Conservation (phyloP, 2,329 filamentous ascomycete genomes). For the Colletotrichum incanum region DNA sequence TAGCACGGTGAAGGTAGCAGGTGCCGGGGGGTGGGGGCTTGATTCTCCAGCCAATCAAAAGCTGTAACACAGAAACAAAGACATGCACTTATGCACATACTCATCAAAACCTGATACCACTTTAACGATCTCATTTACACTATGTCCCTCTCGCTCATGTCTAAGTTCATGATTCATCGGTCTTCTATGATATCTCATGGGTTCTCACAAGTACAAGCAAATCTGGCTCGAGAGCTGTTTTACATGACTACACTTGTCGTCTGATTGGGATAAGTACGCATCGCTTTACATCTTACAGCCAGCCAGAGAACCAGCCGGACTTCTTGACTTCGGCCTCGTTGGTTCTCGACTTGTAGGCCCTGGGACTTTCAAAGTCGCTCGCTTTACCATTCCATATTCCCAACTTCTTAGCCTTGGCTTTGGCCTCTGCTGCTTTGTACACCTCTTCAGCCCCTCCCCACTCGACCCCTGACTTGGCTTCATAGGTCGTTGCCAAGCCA, state of each 20-base stretch:
- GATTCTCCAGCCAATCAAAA: constrained; percentile 29
- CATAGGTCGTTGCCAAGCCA: constrained; percentile 92
- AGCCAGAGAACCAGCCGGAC: constrained; percentile 29
- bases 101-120: background rate
- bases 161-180: background rate
- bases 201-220: background rate
- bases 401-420: constrained; percentile 74
- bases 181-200: background rate
- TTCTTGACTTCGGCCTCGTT: constrained; percentile 45
- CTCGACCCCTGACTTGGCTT: constrained; percentile 90
- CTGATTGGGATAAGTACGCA: background rate
- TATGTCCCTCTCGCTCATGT: background rate
- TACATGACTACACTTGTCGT: background rate
- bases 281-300: constrained; percentile 23
- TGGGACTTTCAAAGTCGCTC: constrained; percentile 83
- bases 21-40: background rate
- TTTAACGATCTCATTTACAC: background rate
- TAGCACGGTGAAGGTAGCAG: constrained; percentile 26
- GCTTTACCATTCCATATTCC: constrained; percentile 83
- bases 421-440: constrained; percentile 77
- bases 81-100: background rate
- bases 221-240: background rate
- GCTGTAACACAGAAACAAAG: too few species aligned
- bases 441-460: constrained; percentile 80
- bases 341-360: constrained; percentile 83